A percentile compares a stretch with the other conserved stretches of the same genome.
Conservation (phyloP, 2,329 filamentous ascomycete species). For the Clonostachys solani region DNA sequence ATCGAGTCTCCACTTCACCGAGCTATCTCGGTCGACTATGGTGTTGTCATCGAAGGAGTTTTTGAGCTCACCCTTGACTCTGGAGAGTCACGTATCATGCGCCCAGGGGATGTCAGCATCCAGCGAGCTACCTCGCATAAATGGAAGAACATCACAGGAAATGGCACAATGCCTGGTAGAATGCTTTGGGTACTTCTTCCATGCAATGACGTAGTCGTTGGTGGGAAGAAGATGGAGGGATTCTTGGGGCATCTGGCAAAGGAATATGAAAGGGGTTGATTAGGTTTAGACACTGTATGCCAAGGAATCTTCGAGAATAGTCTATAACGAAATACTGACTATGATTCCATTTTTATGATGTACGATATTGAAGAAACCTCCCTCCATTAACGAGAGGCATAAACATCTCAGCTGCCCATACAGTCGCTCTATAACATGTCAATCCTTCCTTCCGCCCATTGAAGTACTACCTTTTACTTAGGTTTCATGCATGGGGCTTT, state of each 20-base stretch:
- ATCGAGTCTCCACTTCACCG: conserved; percentile 40
- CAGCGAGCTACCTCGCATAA: conserved; percentile 52
- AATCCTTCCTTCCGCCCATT: too few species aligned
- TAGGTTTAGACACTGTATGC: too few species aligned
- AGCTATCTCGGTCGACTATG: conserved; percentile 49
- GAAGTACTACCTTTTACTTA: too few species aligned
- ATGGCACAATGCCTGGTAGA: conserved; percentile 3
- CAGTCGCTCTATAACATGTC: too few species aligned
- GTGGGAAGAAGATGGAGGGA: not conserved
- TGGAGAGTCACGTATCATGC: conserved; percentile 40
- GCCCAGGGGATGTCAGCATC: conserved; percentile 48
- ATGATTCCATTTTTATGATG: too few species aligned
- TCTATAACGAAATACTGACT: too few species aligned
- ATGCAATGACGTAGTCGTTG: not conserved
- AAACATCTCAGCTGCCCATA: too few species aligned
- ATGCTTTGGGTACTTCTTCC: conserved; percentile 4
- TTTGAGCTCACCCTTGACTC: conserved; percentile 47
- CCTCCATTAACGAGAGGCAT: too few species aligned
- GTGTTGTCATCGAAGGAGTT: conserved; percentile 48
- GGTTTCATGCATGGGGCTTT: too few species aligned
- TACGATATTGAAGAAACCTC: too few species aligned
- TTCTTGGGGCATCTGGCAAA: not conserved
- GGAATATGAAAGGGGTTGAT: not conserved
- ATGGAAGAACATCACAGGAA: conserved; percentile 35
- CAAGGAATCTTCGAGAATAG: too few species aligned